Conservation (phyloP, 1,139 yeast genomes). For the Pichia sp. region DNA sequence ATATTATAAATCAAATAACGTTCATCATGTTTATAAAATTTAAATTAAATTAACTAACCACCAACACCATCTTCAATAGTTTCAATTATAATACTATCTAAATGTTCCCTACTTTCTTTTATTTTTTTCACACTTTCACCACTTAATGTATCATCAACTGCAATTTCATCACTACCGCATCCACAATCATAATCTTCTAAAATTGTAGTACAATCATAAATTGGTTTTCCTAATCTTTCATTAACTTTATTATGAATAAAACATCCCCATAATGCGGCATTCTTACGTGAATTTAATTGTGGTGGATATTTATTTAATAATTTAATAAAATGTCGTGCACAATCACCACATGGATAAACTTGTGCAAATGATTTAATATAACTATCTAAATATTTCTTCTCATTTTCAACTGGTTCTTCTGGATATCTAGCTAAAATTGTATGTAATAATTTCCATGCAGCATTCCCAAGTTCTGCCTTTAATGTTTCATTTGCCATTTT, state of each 20-base stretch:
- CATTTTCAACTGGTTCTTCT: constrained; percentile 61
- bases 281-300: constrained; percentile 67
- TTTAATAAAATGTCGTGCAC: constrained; percentile 83
- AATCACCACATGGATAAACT: constrained; percentile 89
- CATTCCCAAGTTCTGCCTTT: constrained; percentile 72
- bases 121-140: constrained; percentile 14
- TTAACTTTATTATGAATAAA: constrained; percentile 87
- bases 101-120: constrained; percentile 24
- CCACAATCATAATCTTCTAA: constrained; percentile 95
- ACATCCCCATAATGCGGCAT: constrained; percentile 96
- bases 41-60: neutral
- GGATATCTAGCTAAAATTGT: constrained; percentile 91
- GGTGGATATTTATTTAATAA: constrained; percentile 73
- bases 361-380: constrained; percentile 59
- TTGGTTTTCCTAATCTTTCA: constrained; percentile 57
- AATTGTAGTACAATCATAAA: constrained; percentile 78
- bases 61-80: neutral
- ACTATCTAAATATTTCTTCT: constrained; percentile 52
- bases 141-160: constrained; percentile 23
- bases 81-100: constrained; percentile 39
- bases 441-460: constrained; percentile 89
- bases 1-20: no score
- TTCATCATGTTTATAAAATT: no score
- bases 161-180: constrained; percentile 66
- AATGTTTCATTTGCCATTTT: constrained; percentile 66